Evolutionary conservation across 768 basidiomycete species (phyloP).

Genomic region (Hypholoma sublateritium): DNA sequence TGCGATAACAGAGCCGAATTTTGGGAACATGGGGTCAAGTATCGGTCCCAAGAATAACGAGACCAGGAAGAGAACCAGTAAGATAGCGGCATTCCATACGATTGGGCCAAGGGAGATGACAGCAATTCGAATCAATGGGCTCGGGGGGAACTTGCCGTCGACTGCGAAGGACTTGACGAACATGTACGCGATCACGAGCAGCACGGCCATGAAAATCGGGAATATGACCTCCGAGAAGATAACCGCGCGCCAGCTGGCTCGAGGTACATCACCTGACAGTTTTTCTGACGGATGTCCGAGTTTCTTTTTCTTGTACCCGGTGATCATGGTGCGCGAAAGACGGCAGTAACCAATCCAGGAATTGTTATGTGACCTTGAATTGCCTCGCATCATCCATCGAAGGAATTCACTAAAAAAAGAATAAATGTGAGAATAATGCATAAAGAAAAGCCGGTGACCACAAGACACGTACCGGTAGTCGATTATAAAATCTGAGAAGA

Average conservation of each 20-base stretch:
- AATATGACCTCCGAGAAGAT: conserved; percentile 85
- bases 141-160: conserved; percentile 65
- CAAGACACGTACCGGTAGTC: conserved; percentile 72
- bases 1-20: conserved; percentile 92
- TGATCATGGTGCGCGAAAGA: conserved; percentile 96
- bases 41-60: conserved; percentile 93
- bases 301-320: conserved; percentile 99
- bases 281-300: conserved; percentile 98
- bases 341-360: conserved; percentile 99
- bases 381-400: conserved; percentile 98
- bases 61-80: conserved; percentile 85
- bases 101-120: conserved; percentile 93
- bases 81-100: conserved; percentile 90
- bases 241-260: conserved; percentile 90
- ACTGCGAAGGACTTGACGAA: conserved; percentile 88
- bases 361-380: conserved; percentile 95
- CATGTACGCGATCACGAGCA: conserved; percentile 89
- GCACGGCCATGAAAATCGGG: conserved; percentile 79
- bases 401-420: conserved; percentile 76
- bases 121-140: conserved; percentile 89
- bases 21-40: conserved; percentile 78
- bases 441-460: background rate
- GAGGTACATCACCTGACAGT: conserved; percentile 91
- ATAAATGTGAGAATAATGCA: conserved; percentile 5
- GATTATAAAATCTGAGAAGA: conserved; percentile 94